phyloP scores from a whole-genome alignment of 352 stramenopile species.

The Phytophthora constricta region DNA sequence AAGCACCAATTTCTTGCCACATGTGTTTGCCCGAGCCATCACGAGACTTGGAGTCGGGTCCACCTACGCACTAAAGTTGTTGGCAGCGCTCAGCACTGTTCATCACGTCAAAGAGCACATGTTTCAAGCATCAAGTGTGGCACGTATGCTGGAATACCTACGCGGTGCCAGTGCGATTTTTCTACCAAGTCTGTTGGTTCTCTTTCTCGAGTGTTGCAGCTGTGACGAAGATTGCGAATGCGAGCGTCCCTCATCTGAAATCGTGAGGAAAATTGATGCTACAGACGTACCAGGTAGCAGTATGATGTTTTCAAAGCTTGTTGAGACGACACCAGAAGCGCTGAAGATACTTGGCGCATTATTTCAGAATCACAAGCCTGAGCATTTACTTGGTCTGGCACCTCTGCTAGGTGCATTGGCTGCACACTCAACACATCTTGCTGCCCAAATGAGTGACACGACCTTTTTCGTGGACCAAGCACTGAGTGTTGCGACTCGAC shows the following conservation, averaged over 20 bases:
- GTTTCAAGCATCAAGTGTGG: constrained; percentile 33
- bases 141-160: constrained; percentile 41
- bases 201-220: constrained; percentile 49
- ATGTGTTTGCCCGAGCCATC: constrained; percentile 39
- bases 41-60: constrained; percentile 31
- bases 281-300: constrained; percentile 13
- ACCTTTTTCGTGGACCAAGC: constrained; percentile 44
- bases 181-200: constrained; percentile 41
- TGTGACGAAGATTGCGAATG: constrained; percentile 22
- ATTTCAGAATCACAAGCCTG: constrained; percentile 51
- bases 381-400: constrained; percentile 49
- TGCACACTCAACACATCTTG: constrained; percentile 35
- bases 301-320: constrained; percentile 41
- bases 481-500: constrained; percentile 41
- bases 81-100: constrained; percentile 37
- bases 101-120: constrained; percentile 31
- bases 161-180: constrained; percentile 36
- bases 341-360: constrained; percentile 41
- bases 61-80: constrained; percentile 47
- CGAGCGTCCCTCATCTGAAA: background rate
- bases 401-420: constrained; percentile 54
- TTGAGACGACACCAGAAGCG: constrained; percentile 34
- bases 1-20: constrained; percentile 13
- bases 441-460: constrained; percentile 38
- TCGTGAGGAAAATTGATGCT: background rate